Base-by-base conservation (phyloP, 2,329 filamentous ascomycete species). In the Sphaerulina musiva region DNA sequence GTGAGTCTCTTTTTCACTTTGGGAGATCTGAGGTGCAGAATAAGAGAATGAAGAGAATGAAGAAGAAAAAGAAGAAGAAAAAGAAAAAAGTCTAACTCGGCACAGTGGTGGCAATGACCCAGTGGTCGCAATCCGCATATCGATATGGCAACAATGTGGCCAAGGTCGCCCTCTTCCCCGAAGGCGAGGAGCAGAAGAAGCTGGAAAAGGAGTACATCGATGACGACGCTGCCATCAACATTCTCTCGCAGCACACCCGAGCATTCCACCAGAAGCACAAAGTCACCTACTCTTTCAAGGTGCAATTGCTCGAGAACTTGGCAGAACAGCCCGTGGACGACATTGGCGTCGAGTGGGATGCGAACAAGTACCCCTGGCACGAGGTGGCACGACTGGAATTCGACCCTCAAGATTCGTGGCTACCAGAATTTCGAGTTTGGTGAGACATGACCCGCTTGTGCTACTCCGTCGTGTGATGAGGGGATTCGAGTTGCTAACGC, bases 391-490 rank as follows among this genome's bases (percentile, higher is more conserved):
- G 67, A 6, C 55, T 73, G 8, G 71, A 73, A 42, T 73, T 73
- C 48, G 67, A 70, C 44, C 68, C 68, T 7, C 71, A 73, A 59
- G 71, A 73, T 47, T 63, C 59, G 10, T 73, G 69, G 69, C 49
- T 72, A n/a, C 70, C 70, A 1, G 69, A 69, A 56, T 72, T 73
- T 59, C 57, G 70, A 34, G 66, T 68, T 1, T 72, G 69, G 69
- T 36, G 10, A 36, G 34, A 10, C 1, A 5, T 26, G 26, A 17
- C 14, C 14, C 4, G 34, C 34, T n/a, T 10, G 34, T 36, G 3
- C 3, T 10, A 36, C 4, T 36, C 34, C 14, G 14, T 17, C 14
- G 14, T 17, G 9, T 8, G 3, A 10, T 10, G 9, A 4, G 9
- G 5, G 34, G 34, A 9, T n/a, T 36, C 6, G 26, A 9, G 7